Conservation (phyloP, 1,139 yeast genomes). For the Geotrichum reessii region DNA sequence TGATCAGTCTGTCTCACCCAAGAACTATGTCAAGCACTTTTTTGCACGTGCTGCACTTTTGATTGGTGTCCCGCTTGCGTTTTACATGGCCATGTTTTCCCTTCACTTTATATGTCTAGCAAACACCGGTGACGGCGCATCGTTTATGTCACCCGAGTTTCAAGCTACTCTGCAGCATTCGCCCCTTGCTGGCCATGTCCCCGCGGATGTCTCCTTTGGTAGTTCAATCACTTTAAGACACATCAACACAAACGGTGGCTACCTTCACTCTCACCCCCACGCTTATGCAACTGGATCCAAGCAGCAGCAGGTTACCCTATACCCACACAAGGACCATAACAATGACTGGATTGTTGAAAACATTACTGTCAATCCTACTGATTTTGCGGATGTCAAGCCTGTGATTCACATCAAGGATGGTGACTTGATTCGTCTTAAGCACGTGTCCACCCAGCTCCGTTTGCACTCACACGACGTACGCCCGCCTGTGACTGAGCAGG, state of each 20-base stretch:
- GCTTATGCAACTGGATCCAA: constrained; percentile 86
- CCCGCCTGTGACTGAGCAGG: constrained; percentile 86
- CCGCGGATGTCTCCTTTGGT: constrained; percentile 83
- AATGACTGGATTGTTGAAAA: constrained; percentile 77
- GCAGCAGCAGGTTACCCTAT: constrained; percentile 86
- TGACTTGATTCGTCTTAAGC: constrained; percentile 71
- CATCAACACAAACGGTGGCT: constrained; percentile 83
- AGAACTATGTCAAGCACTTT: constrained; percentile 49
- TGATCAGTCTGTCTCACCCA: constrained; percentile 59
- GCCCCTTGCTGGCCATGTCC: constrained; percentile 58
- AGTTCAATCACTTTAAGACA: constrained; percentile 76
- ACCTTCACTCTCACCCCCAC: constrained; percentile 86
- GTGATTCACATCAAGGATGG: constrained; percentile 63
- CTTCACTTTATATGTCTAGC: constrained; percentile 69
- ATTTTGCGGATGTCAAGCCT: constrained; percentile 32
- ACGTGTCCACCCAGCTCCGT: constrained; percentile 64
- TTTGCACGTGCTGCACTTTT: constrained; percentile 53
- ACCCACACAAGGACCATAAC: constrained; percentile 86
- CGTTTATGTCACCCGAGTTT: constrained; percentile 87
- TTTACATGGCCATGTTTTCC: constrained; percentile 70
- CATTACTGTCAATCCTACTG: constrained; percentile 24
- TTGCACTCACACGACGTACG: constrained; percentile 94
- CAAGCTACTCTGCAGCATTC: constrained; percentile 72
- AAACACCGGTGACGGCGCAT: constrained; percentile 81
- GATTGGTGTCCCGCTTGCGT: constrained; percentile 59